Evolutionary conservation across 768 basidiomycete genomes (phyloP), one percentile per base, ranked within the genome.

Genomic region (Termitomyces eurrhizus): DNA sequence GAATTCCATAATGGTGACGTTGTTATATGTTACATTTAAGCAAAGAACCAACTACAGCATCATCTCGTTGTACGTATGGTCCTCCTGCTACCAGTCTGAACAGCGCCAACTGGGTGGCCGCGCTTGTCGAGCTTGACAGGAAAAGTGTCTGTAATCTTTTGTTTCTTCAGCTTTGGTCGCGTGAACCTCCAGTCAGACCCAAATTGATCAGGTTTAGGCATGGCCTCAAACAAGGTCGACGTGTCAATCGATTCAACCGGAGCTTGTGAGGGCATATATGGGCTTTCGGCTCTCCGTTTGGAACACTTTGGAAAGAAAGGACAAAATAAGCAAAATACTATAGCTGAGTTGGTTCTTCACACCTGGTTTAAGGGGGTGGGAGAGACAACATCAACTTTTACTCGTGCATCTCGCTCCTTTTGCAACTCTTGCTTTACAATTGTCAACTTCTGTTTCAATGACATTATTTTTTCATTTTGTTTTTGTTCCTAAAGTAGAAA

Each of bases 11-110:
- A 0, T 14, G 16, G 16, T 41, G 39, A 41, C 39, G 39, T 41
- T 42, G 39, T 18, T 42, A 42, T 16, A 39, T 39, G 39, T 45
- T 45, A 21, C 44, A 45, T 3, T 11, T 18, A 52, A 51, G 41
- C 1, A 57, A 9, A 16, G 11, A 13, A 36, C 9, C 21, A 46
- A 14, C 24, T 24, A 26, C 24, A 26, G 12, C 4, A 4, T 39
- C 44, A 55, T 45, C 42, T 37, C 2, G 42, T 42, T 55, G 55
- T 49, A 32, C 63, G 66, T 33, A 63, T 52, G 12, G 50, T 56
- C 24, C 67, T 70, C 61, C 68, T 77, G 3, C 75, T 77, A n/a
- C 80, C 80, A 33, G 74, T 62, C 37, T 78, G 77, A 4, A 80
- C 71, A 0, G 73, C 65, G 2, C 58, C 66, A 8, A 67, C 70